Base-by-base conservation (phyloP, 2,329 filamentous ascomycete genomes). In the Trichoderma sp. region DNA sequence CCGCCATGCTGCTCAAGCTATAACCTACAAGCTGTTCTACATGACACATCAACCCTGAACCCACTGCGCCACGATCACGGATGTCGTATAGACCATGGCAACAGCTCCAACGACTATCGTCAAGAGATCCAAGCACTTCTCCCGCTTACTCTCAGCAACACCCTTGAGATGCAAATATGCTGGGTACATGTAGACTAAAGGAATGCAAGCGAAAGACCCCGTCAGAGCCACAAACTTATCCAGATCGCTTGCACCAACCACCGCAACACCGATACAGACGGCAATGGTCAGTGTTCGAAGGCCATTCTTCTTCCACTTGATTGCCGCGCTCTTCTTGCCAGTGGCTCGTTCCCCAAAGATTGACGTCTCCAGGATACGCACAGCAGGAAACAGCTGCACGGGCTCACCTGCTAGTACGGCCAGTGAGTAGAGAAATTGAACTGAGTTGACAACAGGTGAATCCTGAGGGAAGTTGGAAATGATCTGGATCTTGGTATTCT, bases 221-320 rank as follows among this genome's bases (percentile, higher is more conserved):
- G 93, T 93, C 61, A 94, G 81, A 0, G 91, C 89, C 13, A 94
- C 91, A 74, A 93, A 93, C 73, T 91, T 90, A 80, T 94, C 91
- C 73, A 94, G 82, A 78, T 93, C 90, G 55, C 86, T 89, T 0
- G 91, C 90, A 17, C 91, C 91, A 1, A 88, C 75, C 13, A 91
- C 88, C 17, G 90, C 86, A 57, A 93, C 84, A 23, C 84, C 82
- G 9, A 88, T 88, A 74, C 90, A 92, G 9, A 90, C 47, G 1
- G 85, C 78, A 36, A 92, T 88, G 26, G 92, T 77, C 0, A 78
- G 76, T 0, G 88, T 85, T 26, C 91, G 84, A 75, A 93, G 88
- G 1, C 80, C 85, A 75, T 94, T 94, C 85, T 94, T 94, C 81
- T 90, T 90, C 92, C 92, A 94, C 79, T 93, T 94, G 73, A 90